phyloP scores from a whole-genome alignment of 73 alveolate genomes.

The Paramecium sonneborni region DNA sequence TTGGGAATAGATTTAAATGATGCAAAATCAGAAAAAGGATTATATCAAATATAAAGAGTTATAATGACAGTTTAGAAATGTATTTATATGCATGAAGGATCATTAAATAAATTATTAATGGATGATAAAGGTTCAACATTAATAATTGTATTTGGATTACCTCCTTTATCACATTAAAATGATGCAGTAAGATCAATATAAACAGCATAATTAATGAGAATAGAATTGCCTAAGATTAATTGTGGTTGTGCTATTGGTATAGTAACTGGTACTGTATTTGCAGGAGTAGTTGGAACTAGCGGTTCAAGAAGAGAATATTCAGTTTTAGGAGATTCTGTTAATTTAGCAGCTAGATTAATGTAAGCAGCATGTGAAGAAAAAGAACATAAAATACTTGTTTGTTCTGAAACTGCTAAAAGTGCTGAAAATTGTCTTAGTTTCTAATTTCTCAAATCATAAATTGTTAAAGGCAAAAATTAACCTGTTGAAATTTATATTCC shows the following conservation, averaged over 20 bases:
- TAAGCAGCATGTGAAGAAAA: constrained; percentile 61
- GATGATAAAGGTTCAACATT: constrained; percentile 91
- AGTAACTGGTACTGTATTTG: constrained; percentile 90
- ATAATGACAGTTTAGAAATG: constrained; percentile 78
- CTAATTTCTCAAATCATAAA: neutral
- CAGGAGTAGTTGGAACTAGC: constrained; percentile 96
- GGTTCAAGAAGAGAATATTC: constrained; percentile 95
- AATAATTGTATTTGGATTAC: constrained; percentile 92
- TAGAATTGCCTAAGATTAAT: constrained; percentile 80
- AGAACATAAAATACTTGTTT: constrained; percentile 30
- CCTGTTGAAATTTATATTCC: constrained; percentile 57
- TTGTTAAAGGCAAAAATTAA: constrained; percentile 55
- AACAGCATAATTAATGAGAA: constrained; percentile 85
- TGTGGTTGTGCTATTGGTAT: constrained; percentile 87
- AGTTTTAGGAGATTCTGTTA: constrained; percentile 94
- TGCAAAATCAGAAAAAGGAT: constrained; percentile 87
- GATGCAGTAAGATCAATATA: constrained; percentile 92
- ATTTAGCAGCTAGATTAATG: constrained; percentile 95
- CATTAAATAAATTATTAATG: constrained; percentile 92
- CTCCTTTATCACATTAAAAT: constrained; percentile 91
- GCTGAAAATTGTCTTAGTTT: constrained; percentile 26
- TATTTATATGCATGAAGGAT: constrained; percentile 90
- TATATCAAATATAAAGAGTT: constrained; percentile 78
- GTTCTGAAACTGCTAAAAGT: constrained; percentile 51
- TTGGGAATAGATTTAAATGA: constrained; percentile 86